phyloP scores from a whole-genome alignment of 1,284 basidiomycete genomes.

The Schizopora paradoxa region DNA sequence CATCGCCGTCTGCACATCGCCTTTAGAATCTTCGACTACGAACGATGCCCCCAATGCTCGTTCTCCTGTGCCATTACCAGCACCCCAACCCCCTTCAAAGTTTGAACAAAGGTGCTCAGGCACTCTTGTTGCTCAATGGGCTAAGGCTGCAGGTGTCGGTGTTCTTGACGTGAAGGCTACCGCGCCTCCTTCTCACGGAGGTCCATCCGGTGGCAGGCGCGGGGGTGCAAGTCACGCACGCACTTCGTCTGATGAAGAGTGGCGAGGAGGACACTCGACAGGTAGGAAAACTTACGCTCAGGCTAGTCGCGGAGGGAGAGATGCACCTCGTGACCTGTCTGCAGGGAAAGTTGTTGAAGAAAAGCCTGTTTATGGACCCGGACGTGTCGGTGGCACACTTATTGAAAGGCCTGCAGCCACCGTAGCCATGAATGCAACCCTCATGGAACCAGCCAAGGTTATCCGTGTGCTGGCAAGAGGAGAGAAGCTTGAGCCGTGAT shows the following conservation, averaged over 20 bases:
- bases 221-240: slow-evolving; percentile 16
- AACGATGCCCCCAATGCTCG: slow-evolving; percentile 31
- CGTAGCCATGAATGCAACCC: slow-evolving; percentile 69
- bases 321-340: neutral
- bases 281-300: neutral
- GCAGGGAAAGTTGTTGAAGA: neutral
- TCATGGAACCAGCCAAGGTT: slow-evolving; percentile 63
- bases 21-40: slow-evolving; percentile 27
- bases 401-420: slow-evolving; percentile 69
- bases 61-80: slow-evolving; percentile 61
- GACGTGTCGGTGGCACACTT: slow-evolving; percentile 29
- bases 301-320: too few species aligned
- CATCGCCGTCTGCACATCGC: slow-evolving; percentile 42
- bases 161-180: slow-evolving; percentile 51
- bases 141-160: slow-evolving; percentile 51
- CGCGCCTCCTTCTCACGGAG: slow-evolving; percentile 16
- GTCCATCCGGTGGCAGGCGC: neutral
- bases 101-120: slow-evolving; percentile 62
- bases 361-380: slow-evolving; percentile 25
- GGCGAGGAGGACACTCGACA: slow-evolving; percentile 6
- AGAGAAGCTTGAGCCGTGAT: slow-evolving; percentile 62
- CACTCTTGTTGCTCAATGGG: slow-evolving; percentile 60
- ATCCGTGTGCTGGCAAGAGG: slow-evolving; percentile 73
- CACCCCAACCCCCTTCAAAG: slow-evolving; percentile 49
- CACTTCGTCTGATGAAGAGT: slow-evolving; percentile 14